Evolutionary conservation across 2,329 filamentous ascomycete species (phyloP).

Genomic region (Dryadomyces quercus-mongolicae): DNA sequence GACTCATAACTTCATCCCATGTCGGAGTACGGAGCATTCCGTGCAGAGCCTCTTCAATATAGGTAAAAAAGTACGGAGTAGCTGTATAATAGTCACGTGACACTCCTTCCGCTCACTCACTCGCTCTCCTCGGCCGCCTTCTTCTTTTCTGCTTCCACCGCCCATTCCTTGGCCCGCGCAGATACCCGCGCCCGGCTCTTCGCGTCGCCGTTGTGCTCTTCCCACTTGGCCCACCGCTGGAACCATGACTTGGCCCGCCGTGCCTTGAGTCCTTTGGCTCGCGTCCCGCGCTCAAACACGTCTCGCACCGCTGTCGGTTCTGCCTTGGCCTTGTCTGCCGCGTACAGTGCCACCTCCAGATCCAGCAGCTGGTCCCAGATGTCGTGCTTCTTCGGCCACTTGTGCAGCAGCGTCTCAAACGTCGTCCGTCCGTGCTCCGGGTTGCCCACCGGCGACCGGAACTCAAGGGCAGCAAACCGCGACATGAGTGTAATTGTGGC

Average conservation of each 20-base stretch:
- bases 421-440: constrained; percentile 87
- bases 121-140: constrained; percentile 17
- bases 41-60: background rate
- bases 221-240: constrained; percentile 83
- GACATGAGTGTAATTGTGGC: constrained; percentile 59
- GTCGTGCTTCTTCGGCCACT: constrained; percentile 81
- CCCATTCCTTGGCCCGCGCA: constrained; percentile 59
- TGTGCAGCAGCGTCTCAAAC: constrained; percentile 75
- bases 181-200: constrained; percentile 61
- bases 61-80: too few species aligned
- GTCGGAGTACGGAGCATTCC: too few species aligned
- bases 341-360: constrained; percentile 57
- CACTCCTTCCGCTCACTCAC: background rate
- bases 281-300: constrained; percentile 70
- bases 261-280: constrained; percentile 60
- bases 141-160: constrained; percentile 29
- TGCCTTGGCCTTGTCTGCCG: constrained; percentile 30
- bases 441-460: constrained; percentile 70
- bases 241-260: constrained; percentile 81
- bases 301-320: constrained; percentile 50
- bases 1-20: too few species aligned
- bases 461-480: constrained; percentile 87
- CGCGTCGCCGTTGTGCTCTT: constrained; percentile 58
- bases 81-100: background rate
- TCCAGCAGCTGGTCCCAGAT: constrained; percentile 89